Evolutionary conservation across 2,329 filamentous ascomycete genomes (phyloP).

Genomic region (Sarocladium kiliense): DNA sequence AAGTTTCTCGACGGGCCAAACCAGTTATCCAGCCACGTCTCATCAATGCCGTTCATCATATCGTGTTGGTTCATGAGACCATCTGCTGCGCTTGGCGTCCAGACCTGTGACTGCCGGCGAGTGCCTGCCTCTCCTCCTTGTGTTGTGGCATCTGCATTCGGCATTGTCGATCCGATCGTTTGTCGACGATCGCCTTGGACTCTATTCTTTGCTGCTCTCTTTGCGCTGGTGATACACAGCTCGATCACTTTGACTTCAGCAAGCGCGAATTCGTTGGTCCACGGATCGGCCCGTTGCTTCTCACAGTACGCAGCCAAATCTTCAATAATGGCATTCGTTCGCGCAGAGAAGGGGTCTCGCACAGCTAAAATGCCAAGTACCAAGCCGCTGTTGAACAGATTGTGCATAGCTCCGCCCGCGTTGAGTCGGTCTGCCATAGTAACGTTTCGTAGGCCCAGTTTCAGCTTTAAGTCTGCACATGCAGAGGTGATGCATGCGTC

Average conservation of each 20-base stretch:
- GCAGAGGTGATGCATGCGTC: constrained; percentile 34
- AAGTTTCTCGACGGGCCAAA: constrained; percentile 17
- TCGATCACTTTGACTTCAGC: constrained; percentile 37
- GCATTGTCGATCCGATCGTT: neutral
- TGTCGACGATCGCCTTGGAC: constrained; percentile 1
- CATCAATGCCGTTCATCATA: neutral
- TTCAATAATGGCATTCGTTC: constrained; percentile 27
- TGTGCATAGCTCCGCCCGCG: constrained; percentile 28
- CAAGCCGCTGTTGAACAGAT: constrained; percentile 36
- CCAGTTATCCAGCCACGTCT: constrained; percentile 15
- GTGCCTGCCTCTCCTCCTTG: neutral
- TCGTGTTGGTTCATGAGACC: neutral
- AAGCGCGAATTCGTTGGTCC: constrained; percentile 34
- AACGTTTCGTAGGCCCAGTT: constrained; percentile 25
- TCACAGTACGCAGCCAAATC: constrained; percentile 36
- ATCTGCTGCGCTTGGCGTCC: neutral
- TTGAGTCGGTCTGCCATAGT: constrained; percentile 27
- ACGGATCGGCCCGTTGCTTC: constrained; percentile 31
- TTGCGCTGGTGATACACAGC: constrained; percentile 27
- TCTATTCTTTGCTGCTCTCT: constrained; percentile 11
- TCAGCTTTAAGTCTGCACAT: constrained; percentile 33
- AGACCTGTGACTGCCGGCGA: neutral
- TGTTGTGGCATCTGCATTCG: neutral
- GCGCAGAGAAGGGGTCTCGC: constrained; percentile 22
- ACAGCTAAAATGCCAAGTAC: constrained; percentile 27